These are phyloP conservation scores for Tylopilus intermedius DNA, from an alignment of 768 basidiomycete species.

Conservation along the genomic window DNA sequence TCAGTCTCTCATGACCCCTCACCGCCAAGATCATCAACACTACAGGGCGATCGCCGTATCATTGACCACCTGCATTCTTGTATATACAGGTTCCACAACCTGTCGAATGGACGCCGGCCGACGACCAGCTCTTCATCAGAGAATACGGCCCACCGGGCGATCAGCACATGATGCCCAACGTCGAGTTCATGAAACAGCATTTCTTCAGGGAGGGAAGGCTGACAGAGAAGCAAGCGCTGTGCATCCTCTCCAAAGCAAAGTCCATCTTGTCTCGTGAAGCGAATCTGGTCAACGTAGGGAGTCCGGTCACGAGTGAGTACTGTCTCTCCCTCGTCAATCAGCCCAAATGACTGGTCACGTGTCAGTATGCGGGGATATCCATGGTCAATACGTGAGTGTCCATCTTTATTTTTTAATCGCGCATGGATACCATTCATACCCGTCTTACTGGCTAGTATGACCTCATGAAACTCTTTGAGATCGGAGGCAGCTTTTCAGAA, in stretches of 20 bases:
- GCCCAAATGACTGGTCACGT: constrained; percentile 3
- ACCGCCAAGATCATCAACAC: constrained; percentile 8
- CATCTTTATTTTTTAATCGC: constrained; percentile 62
- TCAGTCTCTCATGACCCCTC: constrained; percentile 26
- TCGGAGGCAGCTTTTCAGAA: constrained; percentile 81
- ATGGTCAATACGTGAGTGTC: constrained; percentile 85
- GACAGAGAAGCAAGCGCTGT: constrained; percentile 79
- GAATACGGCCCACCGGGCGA: constrained; percentile 38
- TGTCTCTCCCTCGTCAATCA: constrained; percentile 2
- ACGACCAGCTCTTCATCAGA: constrained; percentile 64
- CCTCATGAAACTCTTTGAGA: constrained; percentile 95
- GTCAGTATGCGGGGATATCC: constrained; percentile 92
- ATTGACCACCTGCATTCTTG: constrained; percentile 18
- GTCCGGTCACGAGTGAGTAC: constrained; percentile 81
- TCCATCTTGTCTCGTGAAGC: constrained; percentile 68
- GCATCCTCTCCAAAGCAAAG: constrained; percentile 67
- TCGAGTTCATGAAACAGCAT: constrained; percentile 78
- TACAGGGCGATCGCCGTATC: constrained; percentile 20
- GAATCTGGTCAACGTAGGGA: constrained; percentile 80
- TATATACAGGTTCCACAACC: constrained; percentile 63
- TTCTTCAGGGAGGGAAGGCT: constrained; percentile 84
- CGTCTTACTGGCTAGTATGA: constrained; percentile 63
- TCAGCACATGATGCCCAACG: constrained; percentile 57
- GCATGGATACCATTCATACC: constrained; percentile 1
- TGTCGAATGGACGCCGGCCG: constrained; percentile 56